phyloP scores from a whole-genome alignment of 495 filamentous ascomycete genomes.

The Podospora fimiseda region DNA sequence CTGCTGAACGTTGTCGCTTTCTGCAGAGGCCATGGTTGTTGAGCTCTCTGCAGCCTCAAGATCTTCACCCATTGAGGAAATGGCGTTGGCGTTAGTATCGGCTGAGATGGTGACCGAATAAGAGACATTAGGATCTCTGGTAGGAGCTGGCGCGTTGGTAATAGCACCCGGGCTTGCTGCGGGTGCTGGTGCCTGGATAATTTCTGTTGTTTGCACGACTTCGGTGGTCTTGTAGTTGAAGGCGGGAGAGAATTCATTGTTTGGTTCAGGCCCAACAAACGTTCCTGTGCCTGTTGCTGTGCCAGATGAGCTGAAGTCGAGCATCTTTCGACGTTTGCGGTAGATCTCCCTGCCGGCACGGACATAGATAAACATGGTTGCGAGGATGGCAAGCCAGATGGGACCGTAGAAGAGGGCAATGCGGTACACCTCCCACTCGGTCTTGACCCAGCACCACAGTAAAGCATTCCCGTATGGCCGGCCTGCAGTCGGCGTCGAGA shows the following conservation, averaged over 20 bases:
- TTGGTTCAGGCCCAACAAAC: conserved; percentile 5
- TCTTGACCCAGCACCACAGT: conserved; percentile 77
- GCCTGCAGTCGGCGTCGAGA: conserved; percentile 42
- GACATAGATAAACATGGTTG: conserved; percentile 69
- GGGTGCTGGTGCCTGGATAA: conserved; percentile 22
- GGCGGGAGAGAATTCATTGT: conserved; percentile 17
- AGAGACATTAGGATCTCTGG: conserved; percentile 20
- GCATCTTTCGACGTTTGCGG: conserved; percentile 42
- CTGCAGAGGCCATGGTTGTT: not conserved
- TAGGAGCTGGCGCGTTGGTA: not conserved
- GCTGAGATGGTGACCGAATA: conserved; percentile 47
- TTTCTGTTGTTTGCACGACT: conserved; percentile 42
- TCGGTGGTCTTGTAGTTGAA: conserved; percentile 56
- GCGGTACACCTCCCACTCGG: conserved; percentile 63
- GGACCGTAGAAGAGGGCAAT: conserved; percentile 78
- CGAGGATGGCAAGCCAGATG: conserved; percentile 64
- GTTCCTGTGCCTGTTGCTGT: conserved; percentile 12
- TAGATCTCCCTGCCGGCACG: conserved; percentile 68
- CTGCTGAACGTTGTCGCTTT: not conserved
- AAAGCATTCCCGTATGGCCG: conserved; percentile 70
- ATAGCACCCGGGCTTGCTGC: conserved; percentile 14
- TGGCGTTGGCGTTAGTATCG: conserved; percentile 17
- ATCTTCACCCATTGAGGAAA: conserved; percentile 9
- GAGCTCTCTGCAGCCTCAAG: conserved; percentile 8
- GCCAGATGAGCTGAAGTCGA: conserved; percentile 34